Percentiles rank a stretch among this genome's conserved stretches.
Evolutionary conservation across 179 eudicot genomes (phyloP).

Genomic region (Sideroxylon spinosum): DNA sequence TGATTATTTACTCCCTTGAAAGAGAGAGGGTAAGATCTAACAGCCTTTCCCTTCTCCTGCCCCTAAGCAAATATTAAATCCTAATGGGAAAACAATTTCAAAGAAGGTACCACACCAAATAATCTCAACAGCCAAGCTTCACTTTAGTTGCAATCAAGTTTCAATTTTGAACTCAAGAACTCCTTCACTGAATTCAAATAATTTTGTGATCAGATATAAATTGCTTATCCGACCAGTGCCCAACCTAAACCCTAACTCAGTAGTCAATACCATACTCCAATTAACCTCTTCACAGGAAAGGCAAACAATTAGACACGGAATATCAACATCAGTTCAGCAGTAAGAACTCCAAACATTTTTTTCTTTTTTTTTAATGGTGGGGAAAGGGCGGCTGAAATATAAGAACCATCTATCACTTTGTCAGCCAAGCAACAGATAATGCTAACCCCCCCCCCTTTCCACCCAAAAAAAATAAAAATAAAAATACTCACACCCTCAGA

Average conservation of each 20-base stretch:
- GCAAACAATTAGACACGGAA: not conserved
- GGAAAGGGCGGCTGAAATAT: not conserved
- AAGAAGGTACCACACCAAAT: not conserved
- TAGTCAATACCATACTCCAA: not conserved
- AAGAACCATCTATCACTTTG: not conserved
- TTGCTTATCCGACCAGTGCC: not conserved
- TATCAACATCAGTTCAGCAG: not conserved
- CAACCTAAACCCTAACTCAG: constrained; percentile 8
- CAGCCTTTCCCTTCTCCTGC: too few relatives aligned
- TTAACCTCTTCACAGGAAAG: not conserved
- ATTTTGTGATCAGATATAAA: not conserved
- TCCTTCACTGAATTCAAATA: not conserved
- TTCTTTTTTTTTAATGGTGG: not conserved
- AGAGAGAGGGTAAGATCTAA: too few relatives aligned
- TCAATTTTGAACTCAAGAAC: not conserved
- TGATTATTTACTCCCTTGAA: too few relatives aligned
- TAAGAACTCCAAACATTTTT: constrained; percentile 6
- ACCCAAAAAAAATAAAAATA: not conserved
- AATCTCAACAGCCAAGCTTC: not conserved
- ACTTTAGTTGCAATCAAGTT: not conserved
- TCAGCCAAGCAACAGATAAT: not conserved
- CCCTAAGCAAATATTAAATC: not conserved
- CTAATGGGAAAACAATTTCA: not conserved
- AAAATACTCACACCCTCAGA: constrained; percentile 55
- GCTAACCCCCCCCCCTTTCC: not conserved